Evolutionary conservation across 2,329 filamentous ascomycete species (phyloP), one percentile per base, ranked within the genome.

Genomic region (Penicillium sp.): DNA sequence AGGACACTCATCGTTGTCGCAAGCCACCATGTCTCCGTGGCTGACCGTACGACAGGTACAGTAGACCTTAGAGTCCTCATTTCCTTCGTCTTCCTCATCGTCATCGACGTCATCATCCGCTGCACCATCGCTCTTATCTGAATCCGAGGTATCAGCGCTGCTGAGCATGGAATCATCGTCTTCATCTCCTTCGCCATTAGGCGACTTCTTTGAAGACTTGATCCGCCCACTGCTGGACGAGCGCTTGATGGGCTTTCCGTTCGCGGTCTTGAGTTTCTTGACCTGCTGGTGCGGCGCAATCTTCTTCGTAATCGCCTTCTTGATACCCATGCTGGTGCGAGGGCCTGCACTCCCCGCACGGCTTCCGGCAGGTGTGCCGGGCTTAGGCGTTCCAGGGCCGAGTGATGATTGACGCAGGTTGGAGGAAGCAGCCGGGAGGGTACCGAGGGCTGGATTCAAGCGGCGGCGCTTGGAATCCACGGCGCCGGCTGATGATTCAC

Each of bases 1-100:
- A 11, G 81, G 79, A 71, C 85, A 88, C 53, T 79, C 76, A 36
- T 85, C 83, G 66, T 87, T 87, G 68, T 88, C 85, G 65, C 85
- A 88, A 11, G 83, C 85, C 39, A 88, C 82, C 85, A 88, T 88
- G 65, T 86, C 83, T 16, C 85, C 85, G 65, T 86, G 86, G 59
- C 80, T 84, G 36, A 86, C 84, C 58, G 83, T 82, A 47, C 84
- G 83, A 66, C 85, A 88, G 60, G 85, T 86, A 71, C 85, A 88
- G 67, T 87, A 88, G 39, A 83, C 81, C 57, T 83, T 83, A 57
- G 85, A 83, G 66, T 85, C 81, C 61, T 83, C 81, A 43, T 80
- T 81, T 10, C 75, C 78, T 56, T 80, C 78, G 16, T 80, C 79
- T 44, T 79, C 77, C 13, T 77, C 77, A 7, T 78, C 76, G 24